Evolutionary conservation across 345 rosid species (phyloP).

Genomic region (Rhodamnia rubescens): DNA sequence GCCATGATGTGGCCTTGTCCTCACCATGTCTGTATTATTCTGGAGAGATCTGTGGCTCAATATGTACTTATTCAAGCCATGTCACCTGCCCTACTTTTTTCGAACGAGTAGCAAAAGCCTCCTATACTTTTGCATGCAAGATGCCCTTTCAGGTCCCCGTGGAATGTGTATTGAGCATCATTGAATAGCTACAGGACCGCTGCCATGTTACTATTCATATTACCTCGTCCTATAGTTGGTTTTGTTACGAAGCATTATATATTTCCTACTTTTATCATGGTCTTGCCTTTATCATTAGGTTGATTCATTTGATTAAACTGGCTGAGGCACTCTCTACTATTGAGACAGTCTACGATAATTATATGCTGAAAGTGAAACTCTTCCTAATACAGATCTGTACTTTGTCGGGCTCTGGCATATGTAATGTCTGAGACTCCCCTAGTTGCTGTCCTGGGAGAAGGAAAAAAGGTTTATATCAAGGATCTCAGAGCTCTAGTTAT

Average conservation of each 20-base stretch:
- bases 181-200: background rate
- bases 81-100: background rate
- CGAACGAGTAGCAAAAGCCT: background rate
- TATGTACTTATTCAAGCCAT: background rate
- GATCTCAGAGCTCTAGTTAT: background rate
- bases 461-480: conserved; percentile 50
- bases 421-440: conserved; percentile 58
- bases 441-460: conserved; percentile 47
- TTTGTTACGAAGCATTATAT: background rate
- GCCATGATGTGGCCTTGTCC: background rate
- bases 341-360: background rate
- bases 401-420: conserved; percentile 57
- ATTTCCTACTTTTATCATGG: background rate
- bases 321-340: background rate
- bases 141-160: background rate
- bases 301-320: background rate
- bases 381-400: conserved; percentile 45
- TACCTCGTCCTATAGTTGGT: background rate
- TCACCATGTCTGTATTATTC: background rate
- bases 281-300: background rate
- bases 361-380: background rate
- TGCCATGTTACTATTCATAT: background rate
- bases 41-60: background rate
- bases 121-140: background rate
- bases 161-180: background rate